These are phyloP conservation scores for Mycena crocata DNA, from an alignment of 768 basidiomycete genomes.

Conservation along the genomic window DNA sequence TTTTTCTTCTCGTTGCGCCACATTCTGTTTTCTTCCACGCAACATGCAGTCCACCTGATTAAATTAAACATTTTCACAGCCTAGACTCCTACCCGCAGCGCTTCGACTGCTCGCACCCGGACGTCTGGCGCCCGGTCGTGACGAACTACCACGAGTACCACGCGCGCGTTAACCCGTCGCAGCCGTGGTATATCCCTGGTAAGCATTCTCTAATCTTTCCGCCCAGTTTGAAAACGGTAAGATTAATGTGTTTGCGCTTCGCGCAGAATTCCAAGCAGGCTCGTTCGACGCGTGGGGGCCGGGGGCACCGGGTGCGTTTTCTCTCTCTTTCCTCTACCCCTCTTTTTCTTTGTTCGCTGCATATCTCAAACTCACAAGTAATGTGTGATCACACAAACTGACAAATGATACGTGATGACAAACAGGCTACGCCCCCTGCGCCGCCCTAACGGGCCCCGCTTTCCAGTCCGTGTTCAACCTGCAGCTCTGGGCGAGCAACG, in stretches of 20 bases:
- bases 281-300: slow-evolving; percentile 88
- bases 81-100: slow-evolving; percentile 81
- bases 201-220: too few species aligned
- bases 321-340: too few species aligned
- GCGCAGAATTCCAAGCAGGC: slow-evolving; percentile 79
- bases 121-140: slow-evolving; percentile 70
- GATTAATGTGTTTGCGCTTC: slow-evolving; percentile 20
- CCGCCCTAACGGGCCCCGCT: slow-evolving; percentile 73
- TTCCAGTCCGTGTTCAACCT: slow-evolving; percentile 86
- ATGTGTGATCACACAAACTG: too few species aligned
- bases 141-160: slow-evolving; percentile 80
- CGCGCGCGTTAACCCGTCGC: slow-evolving; percentile 56
- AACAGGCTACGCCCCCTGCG: slow-evolving; percentile 76
- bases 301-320: slow-evolving; percentile 67
- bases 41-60: slow-evolving; percentile 67
- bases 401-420: too few species aligned
- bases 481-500: slow-evolving; percentile 83
- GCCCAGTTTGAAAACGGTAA: slow-evolving; percentile 9
- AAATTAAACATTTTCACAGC: slow-evolving; percentile 37
- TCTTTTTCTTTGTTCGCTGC: too few species aligned
- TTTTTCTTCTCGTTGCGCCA: slow-evolving; percentile 80
- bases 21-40: slow-evolving; percentile 78
- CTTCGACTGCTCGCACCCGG: slow-evolving; percentile 85
- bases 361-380: neutral
- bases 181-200: slow-evolving; percentile 83